Conservation (phyloP, 1,139 yeast genomes). For the Petasospora rhodanensis region DNA sequence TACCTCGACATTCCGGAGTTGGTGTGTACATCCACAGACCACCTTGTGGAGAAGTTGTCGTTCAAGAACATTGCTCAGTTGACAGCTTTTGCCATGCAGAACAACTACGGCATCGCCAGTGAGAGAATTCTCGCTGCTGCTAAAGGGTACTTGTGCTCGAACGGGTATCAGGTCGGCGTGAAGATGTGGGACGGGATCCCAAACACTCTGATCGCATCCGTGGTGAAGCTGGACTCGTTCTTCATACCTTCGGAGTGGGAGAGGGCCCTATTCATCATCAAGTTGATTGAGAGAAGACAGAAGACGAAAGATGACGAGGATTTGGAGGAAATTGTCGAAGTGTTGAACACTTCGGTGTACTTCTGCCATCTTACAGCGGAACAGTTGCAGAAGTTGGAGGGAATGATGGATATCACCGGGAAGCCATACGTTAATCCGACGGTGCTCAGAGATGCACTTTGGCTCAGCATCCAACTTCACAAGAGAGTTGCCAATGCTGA, state of each 20-base stretch:
- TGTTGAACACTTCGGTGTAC: constrained; percentile 37
- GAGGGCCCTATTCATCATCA: constrained; percentile 41
- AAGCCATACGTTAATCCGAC: constrained; percentile 33
- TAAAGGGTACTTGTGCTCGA: constrained; percentile 40
- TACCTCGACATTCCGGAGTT: constrained; percentile 42
- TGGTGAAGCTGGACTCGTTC: constrained; percentile 44
- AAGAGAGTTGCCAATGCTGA: constrained; percentile 28
- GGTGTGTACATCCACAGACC: constrained; percentile 39
- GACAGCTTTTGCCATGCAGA: constrained; percentile 38
- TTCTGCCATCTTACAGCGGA: constrained; percentile 45
- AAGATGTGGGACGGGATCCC: constrained; percentile 46
- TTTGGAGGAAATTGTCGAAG: constrained; percentile 9
- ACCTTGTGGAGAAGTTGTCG: constrained; percentile 31
- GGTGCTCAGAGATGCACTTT: constrained; percentile 40
- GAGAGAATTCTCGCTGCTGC: constrained; percentile 41
- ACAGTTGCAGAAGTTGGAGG: constrained; percentile 39
- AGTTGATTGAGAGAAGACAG: constrained; percentile 33
- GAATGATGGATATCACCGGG: constrained; percentile 32
- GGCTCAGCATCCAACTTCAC: constrained; percentile 41
- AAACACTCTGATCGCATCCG: constrained; percentile 35
- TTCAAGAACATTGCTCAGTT: constrained; percentile 34
- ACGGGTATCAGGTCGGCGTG: constrained; percentile 42
- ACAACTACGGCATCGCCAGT: constrained; percentile 42
- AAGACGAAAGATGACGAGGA: constrained; percentile 12
- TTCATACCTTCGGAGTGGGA: constrained; percentile 52